phyloP scores from a whole-genome alignment of 2,329 filamentous ascomycete genomes.

The Pseudocercospora crystallina region DNA sequence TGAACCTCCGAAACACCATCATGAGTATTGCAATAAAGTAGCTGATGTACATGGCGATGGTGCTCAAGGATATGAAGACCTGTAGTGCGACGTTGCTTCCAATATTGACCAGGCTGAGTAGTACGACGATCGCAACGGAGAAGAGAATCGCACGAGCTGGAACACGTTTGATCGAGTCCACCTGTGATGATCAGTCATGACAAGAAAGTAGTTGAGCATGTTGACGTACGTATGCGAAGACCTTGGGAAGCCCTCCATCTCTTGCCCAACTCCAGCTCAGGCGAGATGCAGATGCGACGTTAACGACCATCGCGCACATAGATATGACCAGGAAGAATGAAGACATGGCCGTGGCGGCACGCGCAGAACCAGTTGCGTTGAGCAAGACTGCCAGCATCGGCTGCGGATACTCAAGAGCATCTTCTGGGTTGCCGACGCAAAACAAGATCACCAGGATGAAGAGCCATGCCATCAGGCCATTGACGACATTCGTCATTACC shows the following conservation, averaged over 20 bases:
- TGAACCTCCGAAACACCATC: slow-evolving; percentile 18
- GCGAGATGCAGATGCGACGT: slow-evolving; percentile 27
- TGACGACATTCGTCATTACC: slow-evolving; percentile 25
- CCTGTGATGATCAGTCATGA: slow-evolving; percentile 7
- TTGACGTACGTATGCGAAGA: slow-evolving; percentile 25
- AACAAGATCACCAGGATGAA: slow-evolving; percentile 25
- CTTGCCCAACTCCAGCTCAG: slow-evolving; percentile 30
- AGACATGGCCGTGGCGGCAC: slow-evolving; percentile 23
- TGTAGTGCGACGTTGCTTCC: slow-evolving; percentile 22
- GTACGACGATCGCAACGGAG: slow-evolving; percentile 23
- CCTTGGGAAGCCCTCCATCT: slow-evolving; percentile 26
- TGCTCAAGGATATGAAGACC: slow-evolving; percentile 27
- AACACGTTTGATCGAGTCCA: slow-evolving; percentile 19
- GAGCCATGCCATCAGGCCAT: slow-evolving; percentile 24
- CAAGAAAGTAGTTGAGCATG: neutral
- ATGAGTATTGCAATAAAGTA: slow-evolving; percentile 29
- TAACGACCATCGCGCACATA: slow-evolving; percentile 14
- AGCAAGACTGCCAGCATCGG: slow-evolving; percentile 25
- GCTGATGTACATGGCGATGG: slow-evolving; percentile 26
- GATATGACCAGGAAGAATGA: slow-evolving; percentile 13
- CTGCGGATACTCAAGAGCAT: slow-evolving; percentile 20
- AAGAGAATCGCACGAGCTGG: slow-evolving; percentile 27
- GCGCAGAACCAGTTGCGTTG: slow-evolving; percentile 23
- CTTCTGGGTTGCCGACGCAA: slow-evolving; percentile 22
- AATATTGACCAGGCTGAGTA: slow-evolving; percentile 26